Percentiles rank a stretch among this genome's conserved stretches.
These are phyloP conservation scores for Sicyos baderoa DNA, from an alignment of 306 rosid genomes.

Conservation along the genomic window DNA sequence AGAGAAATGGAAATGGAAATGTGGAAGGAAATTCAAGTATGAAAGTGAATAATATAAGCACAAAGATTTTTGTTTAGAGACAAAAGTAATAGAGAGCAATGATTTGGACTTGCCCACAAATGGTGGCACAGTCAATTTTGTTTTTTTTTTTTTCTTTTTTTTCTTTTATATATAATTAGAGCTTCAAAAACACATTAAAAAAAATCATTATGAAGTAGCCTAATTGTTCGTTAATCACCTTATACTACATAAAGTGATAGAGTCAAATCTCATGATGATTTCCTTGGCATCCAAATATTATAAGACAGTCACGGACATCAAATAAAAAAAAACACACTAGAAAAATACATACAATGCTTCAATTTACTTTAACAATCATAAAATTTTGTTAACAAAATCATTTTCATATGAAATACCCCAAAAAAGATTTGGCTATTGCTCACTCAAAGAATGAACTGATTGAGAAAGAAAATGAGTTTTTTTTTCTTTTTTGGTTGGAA, in stretches of 20 bases:
- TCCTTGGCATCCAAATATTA: too few species aligned
- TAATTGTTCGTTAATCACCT: too few species aligned
- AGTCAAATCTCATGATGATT: too few species aligned
- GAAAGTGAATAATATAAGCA: slow-evolving; percentile 27
- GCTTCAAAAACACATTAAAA: slow-evolving; percentile 22
- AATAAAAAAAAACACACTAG: slow-evolving; percentile 18
- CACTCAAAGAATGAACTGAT: background rate
- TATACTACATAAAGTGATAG: too few species aligned
- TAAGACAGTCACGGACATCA: too few species aligned
- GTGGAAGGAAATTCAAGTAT: slow-evolving; percentile 10
- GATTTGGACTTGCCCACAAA: slow-evolving; percentile 62
- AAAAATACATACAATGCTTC: background rate
- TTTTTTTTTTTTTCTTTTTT: background rate
- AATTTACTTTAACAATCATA: background rate
- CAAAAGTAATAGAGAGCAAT: slow-evolving; percentile 66
- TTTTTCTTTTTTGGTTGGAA: background rate
- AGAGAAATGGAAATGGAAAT: background rate
- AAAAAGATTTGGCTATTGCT: background rate
- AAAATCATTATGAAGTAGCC: too few species aligned
- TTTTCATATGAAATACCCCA: background rate
- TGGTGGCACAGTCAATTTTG: slow-evolving; percentile 52
- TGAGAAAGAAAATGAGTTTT: background rate
- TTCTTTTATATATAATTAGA: slow-evolving; percentile 10
- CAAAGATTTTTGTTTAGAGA: slow-evolving; percentile 47
- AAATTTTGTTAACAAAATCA: background rate